Evolutionary conservation across 495 filamentous ascomycete genomes (phyloP).

Genomic region (Thermothielavioides terrestris): DNA sequence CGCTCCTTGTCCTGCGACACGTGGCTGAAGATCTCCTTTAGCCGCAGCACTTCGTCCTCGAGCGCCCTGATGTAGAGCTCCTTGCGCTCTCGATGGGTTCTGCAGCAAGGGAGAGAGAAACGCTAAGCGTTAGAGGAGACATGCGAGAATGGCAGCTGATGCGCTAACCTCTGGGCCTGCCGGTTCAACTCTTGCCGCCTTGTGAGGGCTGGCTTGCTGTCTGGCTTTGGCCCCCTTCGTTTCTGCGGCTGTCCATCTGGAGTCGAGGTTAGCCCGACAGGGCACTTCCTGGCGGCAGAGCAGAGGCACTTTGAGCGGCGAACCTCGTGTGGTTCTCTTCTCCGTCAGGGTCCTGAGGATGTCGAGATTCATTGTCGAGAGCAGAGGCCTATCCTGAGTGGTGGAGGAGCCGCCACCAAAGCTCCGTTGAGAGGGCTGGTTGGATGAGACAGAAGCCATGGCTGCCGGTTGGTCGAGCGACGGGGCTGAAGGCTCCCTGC

Average conservation of each 20-base stretch:
- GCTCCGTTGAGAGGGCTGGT: slow-evolving; percentile 21
- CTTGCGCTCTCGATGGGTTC: slow-evolving; percentile 94
- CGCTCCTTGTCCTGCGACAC: slow-evolving; percentile 57
- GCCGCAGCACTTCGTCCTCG: slow-evolving; percentile 76
- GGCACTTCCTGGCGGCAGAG: neutral
- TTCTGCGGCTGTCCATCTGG: slow-evolving; percentile 81
- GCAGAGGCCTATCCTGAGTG: slow-evolving; percentile 40
- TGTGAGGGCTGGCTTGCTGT: slow-evolving; percentile 92
- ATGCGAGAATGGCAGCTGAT: too few relatives aligned
- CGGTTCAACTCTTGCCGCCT: slow-evolving; percentile 88
- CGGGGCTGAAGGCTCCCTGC: slow-evolving; percentile 25
- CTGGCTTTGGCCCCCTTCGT: slow-evolving; percentile 87
- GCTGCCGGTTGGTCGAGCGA: slow-evolving; percentile 27
- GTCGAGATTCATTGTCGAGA: slow-evolving; percentile 45
- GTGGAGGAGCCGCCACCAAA: slow-evolving; percentile 25
- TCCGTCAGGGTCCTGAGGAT: slow-evolving; percentile 54
- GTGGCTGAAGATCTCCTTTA: slow-evolving; percentile 53
- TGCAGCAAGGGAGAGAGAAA: too few relatives aligned
- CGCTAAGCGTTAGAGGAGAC: neutral
- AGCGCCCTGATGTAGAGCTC: slow-evolving; percentile 91
- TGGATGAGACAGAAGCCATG: slow-evolving; percentile 38
- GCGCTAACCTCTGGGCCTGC: slow-evolving; percentile 79
- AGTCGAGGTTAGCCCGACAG: neutral
- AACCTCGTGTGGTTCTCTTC: slow-evolving; percentile 44
- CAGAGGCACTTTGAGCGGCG: neutral